Conservation (phyloP, 148 eudicot genomes). For the Cornus suecica region DNA sequence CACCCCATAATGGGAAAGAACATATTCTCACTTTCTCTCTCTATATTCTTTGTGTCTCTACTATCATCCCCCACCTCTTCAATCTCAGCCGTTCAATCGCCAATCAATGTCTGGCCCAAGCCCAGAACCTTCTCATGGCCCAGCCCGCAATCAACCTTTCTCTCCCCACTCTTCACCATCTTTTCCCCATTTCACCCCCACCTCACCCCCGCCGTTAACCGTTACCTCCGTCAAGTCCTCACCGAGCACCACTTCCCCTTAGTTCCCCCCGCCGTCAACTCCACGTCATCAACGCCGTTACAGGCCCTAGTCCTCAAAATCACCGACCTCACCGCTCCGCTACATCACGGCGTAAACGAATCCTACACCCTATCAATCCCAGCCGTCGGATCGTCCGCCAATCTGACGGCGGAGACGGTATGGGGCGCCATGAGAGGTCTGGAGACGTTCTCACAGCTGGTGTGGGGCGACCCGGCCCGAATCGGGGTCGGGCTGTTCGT, state of each 20-base stretch:
- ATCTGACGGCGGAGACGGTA: constrained; percentile 43
- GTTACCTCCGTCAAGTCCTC: constrained; percentile 41
- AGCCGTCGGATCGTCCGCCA: constrained; percentile 27
- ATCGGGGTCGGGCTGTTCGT: constrained; percentile 52
- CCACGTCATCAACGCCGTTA: constrained; percentile 20
- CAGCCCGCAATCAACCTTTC: constrained; percentile 34
- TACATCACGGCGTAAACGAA: constrained; percentile 64
- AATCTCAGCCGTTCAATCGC: constrained; percentile 21
- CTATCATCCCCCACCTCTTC: constrained; percentile 2
- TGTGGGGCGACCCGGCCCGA: constrained; percentile 24
- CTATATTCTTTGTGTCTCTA: constrained; percentile 1
- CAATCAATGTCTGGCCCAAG: constrained; percentile 74
- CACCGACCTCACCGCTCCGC: constrained; percentile 29
- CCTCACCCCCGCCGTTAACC: constrained; percentile 51
- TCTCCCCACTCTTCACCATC: constrained; percentile 56
- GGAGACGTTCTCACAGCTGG: constrained; percentile 62
- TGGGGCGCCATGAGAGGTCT: constrained; percentile 97
- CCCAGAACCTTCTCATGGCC: constrained; percentile 56
- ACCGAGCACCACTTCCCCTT: constrained; percentile 48
- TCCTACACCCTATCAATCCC: constrained; percentile 68
- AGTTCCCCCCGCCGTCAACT: constrained; percentile 23
- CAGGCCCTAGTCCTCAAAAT: constrained; percentile 34
- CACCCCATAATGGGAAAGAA: background rate
- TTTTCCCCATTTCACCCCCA: constrained; percentile 32
- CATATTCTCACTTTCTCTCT: constrained; percentile 5